Base-by-base conservation (phyloP, 441 rosid genomes). In the Pelargonium citronellum region DNA sequence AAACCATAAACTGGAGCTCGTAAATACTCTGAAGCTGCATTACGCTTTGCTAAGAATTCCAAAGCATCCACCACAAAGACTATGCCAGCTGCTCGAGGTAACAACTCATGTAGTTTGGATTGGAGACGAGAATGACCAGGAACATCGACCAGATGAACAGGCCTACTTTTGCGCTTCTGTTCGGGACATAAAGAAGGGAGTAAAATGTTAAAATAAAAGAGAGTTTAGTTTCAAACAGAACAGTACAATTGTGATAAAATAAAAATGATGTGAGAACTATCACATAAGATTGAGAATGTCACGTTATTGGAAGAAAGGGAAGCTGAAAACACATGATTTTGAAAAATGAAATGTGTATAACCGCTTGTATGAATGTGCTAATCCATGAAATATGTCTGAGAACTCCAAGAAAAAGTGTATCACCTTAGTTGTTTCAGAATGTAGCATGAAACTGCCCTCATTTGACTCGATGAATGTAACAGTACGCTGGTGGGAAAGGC, bases 401-500 rank as follows among this genome's bases (percentile, higher is more conserved):
- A 16, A 58, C 3, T 4, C 15, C 9, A 15, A 10, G 37, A 66
- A 11, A 70, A 73, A 71, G 58, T 71, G 66, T 27, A 70, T 64
- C 69, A 89, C 98, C 95, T 83, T 82, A 1, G 78, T 68, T 69
- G 75, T 80, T 75, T 93, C 98, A 69, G 83, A 80, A 81, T 89
- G 87, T 63, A 91, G 72, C 69, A 86, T 69, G 70, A 88, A 89
- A 57, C 88, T 87, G 64, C 85, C 93, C 83, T 88, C 97, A 61
- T 91, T 89, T 12, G 95, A 89, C 77, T 91, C 97, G 96, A 93
- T 89, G 12, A 97, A 91, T n/a, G 95, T 89, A 34, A 89, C 95
- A 62, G 90, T 85, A 34, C 91, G 96, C 72, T 79, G 92, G 75
- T 91, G 97, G 1, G 87, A 72, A 64, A 91, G 85, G 67, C 95